phyloP scores from a whole-genome alignment of 1,139 yeast genomes.

The Pichia terricola region DNA sequence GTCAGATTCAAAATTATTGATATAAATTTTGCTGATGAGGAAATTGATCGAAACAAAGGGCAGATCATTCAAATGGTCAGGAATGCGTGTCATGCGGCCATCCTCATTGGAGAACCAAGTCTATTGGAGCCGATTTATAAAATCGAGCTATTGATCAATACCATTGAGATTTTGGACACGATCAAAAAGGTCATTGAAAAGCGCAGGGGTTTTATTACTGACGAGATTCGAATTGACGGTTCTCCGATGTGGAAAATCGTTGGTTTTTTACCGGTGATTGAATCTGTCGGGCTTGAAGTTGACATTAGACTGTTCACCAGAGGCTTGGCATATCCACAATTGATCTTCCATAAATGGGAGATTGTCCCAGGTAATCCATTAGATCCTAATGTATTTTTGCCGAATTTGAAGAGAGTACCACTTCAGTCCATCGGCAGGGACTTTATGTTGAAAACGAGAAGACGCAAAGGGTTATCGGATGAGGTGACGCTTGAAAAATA shows the following conservation, averaged over 20 bases:
- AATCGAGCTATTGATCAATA: constrained; percentile 38
- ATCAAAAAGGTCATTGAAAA: constrained; percentile 29
- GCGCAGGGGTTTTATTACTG: constrained; percentile 52
- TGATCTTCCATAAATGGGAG: constrained; percentile 65
- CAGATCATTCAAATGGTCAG: constrained; percentile 79
- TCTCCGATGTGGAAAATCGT: constrained; percentile 55
- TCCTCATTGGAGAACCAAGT: constrained; percentile 70
- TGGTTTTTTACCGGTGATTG: constrained; percentile 79
- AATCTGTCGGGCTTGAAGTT: constrained; percentile 80
- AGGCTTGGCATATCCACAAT: constrained; percentile 67
- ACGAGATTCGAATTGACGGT: constrained; percentile 56
- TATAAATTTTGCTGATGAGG: constrained; percentile 40
- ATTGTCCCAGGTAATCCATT: constrained; percentile 88
- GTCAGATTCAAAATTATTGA: constrained; percentile 68
- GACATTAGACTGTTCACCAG: constrained; percentile 70
- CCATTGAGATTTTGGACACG: constrained; percentile 36
- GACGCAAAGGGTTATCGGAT: constrained; percentile 73
- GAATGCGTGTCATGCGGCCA: constrained; percentile 76
- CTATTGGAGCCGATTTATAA: constrained; percentile 76
- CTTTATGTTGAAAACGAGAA: constrained; percentile 79
- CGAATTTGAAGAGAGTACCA: constrained; percentile 69
- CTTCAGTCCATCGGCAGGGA: constrained; percentile 69
- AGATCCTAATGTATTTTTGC: constrained; percentile 53
- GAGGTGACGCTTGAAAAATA: constrained; percentile 69
- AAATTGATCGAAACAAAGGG: constrained; percentile 47